Base-by-base conservation (phyloP, 208 protist species). In the Trypanosoma conorhini region DNA sequence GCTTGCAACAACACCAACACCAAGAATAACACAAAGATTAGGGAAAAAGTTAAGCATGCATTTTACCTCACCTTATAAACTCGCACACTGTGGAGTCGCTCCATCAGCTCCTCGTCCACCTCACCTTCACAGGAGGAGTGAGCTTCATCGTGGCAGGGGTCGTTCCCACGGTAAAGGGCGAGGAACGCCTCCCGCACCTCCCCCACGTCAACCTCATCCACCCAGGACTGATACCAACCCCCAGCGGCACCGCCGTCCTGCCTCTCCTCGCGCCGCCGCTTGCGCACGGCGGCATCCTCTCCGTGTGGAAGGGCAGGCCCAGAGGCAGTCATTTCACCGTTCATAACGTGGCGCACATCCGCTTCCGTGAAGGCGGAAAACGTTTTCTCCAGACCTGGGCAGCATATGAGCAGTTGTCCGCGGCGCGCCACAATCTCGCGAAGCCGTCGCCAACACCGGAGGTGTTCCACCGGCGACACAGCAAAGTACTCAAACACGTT, bases 401-500 rank as follows among this genome's bases (percentile, higher is more conserved):
- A 81, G 62, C 79, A 87, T 42, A 96, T 79, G 9, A 93, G 78
- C 9, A 93, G 44, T 62, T 91, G 81, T 0, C 87, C 86, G 10
- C 67, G 63, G 40, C 75, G 44, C 17, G 66, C 48, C 31, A 89
- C 78, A 19, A 79, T 40, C 26, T 79, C 62, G 28, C 82, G 83
- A 71, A 96, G 78, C 63, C 82, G 80, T 62, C 74, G 42, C 88
- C 90, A 96, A 57, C 78, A 89, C 44, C 40, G 28, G 13, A 91
- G 66, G 73, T 96, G 90, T 21, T 81, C 82, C 26, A 77, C 75
- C 4, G 62, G 46, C 3, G 77, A 69, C 12, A 60, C 28, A 58
- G 62, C 77, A 68, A 96, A 96, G 69, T 93, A 96, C 74, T 96
- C 87, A 71, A 96, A 96, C 0, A 96, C 87, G 73, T 96, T 96